A percentile compares a stretch with the other conserved stretches of the same genome.
These are phyloP conservation scores for Cydonia oblonga DNA, from an alignment of 331 rosid species.

Conservation along the genomic window DNA sequence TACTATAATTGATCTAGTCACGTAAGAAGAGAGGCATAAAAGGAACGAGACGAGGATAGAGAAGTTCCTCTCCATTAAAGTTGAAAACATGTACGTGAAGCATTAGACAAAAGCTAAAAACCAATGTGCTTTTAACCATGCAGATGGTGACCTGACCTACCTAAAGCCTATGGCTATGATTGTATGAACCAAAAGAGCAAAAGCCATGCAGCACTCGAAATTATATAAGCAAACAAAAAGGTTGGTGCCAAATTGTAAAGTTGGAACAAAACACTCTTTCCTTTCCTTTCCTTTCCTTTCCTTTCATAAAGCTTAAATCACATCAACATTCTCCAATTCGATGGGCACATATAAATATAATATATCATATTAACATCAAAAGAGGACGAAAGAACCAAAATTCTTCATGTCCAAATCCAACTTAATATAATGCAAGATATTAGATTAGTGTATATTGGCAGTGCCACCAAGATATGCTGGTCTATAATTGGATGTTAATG, in stretches of 20 bases:
- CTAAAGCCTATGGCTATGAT: not conserved
- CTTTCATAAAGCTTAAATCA: not conserved
- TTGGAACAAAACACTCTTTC: not conserved
- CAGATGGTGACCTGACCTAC: not conserved
- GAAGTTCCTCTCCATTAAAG: not conserved
- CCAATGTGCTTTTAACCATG: not conserved
- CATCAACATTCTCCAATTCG: not conserved
- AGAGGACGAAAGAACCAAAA: not conserved
- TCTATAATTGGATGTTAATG: conserved; percentile 3
- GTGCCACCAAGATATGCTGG: not conserved
- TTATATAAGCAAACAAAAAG: not conserved
- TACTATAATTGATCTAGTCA: not conserved
- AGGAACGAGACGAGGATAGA: not conserved
- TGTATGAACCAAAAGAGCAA: no score
- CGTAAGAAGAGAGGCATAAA: not conserved
- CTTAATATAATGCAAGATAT: no score
- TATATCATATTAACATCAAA: not conserved
- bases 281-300: not conserved
- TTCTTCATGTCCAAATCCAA: not conserved
- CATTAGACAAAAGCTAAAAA: not conserved
- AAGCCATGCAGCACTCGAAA: not conserved
- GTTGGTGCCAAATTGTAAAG: conserved; percentile 25
- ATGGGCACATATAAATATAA: not conserved
- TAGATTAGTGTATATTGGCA: no score
- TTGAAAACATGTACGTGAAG: not conserved